A percentile compares a stretch with the other conserved stretches of the same genome.
phyloP scores from a whole-genome alignment of 345 rosid species.

The Euphorbia peplus region DNA sequence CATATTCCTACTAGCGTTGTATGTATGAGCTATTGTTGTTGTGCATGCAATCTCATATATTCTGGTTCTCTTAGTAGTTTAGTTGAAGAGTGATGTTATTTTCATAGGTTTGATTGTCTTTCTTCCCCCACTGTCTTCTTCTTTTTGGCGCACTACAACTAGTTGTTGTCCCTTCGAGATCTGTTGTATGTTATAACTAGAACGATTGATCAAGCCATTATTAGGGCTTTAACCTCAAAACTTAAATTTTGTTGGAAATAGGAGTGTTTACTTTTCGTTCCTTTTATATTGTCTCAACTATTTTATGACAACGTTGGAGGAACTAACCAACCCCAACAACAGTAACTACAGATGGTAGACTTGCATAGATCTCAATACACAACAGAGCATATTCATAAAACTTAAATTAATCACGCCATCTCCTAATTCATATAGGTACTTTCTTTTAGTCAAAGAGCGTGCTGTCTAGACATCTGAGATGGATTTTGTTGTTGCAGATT shows the following conservation, averaged over 20 bases:
- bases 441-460: background rate
- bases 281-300: background rate
- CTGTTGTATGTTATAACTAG: background rate
- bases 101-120: background rate
- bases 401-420: background rate
- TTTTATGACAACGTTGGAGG: background rate
- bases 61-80: background rate
- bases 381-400: background rate
- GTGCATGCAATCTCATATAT: background rate
- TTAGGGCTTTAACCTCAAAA: background rate
- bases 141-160: background rate
- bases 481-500: background rate
- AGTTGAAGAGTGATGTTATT: background rate
- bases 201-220: background rate
- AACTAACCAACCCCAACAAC: background rate
- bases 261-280: background rate
- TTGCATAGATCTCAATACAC: background rate
- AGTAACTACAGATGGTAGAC: background rate
- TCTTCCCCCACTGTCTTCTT: background rate
- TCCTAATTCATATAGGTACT: background rate
- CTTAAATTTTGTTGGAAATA: background rate
- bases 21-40: background rate
- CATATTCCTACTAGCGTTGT: background rate
- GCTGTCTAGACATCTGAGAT: background rate
- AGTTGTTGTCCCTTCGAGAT: background rate